Percentiles rank a stretch among this genome's conserved stretches.
phyloP scores from a whole-genome alignment of 306 rosid species.

The Clitoria ternatea region DNA sequence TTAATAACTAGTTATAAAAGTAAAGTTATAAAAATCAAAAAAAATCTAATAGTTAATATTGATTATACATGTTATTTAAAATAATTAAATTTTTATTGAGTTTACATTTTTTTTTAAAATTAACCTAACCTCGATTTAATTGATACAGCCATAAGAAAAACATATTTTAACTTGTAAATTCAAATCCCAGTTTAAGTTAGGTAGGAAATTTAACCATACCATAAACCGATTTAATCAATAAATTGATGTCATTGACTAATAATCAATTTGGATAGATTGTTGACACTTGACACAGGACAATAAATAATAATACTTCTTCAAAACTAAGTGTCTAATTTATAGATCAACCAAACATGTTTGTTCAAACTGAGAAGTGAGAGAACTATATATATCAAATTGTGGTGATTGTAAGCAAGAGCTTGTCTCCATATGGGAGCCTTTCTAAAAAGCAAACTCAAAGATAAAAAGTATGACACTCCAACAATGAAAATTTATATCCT shows the following conservation, averaged over 20 bases:
- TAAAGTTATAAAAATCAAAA: no score
- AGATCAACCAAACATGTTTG: background rate
- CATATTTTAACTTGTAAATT: background rate
- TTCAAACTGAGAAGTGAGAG: background rate
- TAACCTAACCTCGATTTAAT: no score
- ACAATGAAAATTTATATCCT: background rate
- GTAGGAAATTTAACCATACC: background rate
- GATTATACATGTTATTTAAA: no score
- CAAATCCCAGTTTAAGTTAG: background rate
- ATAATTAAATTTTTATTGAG: no score
- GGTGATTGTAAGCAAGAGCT: background rate
- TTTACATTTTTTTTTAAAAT: no score
- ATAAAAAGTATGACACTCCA: background rate
- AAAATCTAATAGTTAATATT: no score
- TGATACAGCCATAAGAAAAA: no score
- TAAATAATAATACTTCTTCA: background rate
- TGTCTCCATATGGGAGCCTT: background rate
- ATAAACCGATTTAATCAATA: background rate
- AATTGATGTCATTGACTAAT: background rate
- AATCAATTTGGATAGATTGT: background rate
- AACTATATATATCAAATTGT: background rate
- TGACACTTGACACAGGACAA: background rate
- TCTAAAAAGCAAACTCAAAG: background rate
- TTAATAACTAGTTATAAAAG: no score
- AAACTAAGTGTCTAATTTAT: background rate